Percentiles rank a stretch among this genome's conserved stretches.
Conservation (phyloP, 306 rosid genomes). For the Lithocarpus polystachyus region DNA sequence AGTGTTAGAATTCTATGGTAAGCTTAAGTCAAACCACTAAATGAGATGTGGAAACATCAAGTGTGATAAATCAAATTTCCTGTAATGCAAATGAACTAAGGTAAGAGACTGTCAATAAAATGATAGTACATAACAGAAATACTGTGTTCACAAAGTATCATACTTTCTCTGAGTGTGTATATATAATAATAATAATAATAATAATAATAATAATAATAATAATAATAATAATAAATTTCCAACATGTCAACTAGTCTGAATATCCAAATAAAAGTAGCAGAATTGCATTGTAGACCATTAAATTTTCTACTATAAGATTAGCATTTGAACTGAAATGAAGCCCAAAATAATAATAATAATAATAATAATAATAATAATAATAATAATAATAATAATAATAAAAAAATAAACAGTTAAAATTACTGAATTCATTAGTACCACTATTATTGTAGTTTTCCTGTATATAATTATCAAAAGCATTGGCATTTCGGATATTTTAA, state of each 20-base stretch:
- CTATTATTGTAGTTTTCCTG: too few species aligned
- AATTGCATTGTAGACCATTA: not conserved
- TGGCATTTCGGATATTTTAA: too few species aligned
- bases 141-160: not conserved
- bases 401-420: too few species aligned
- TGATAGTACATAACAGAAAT: not conserved
- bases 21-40: constrained; percentile 20
- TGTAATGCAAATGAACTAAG: constrained; percentile 8
- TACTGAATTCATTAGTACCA: too few species aligned
- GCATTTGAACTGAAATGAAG: not conserved
- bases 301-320: not conserved
- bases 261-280: not conserved
- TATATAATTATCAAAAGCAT: too few species aligned
- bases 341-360: too few species aligned
- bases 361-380: too few species aligned
- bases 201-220: too few species aligned
- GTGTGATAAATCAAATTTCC: constrained; percentile 2
- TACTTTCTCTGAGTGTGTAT: not conserved
- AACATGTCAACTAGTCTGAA: too few species aligned
- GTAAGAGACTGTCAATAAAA: not conserved
- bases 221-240: too few species aligned
- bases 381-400: too few species aligned
- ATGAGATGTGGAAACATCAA: not conserved
- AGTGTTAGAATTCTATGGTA: constrained; percentile 17
- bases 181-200: too few species aligned